Evolutionary conservation across 768 basidiomycete species (phyloP), one percentile per base, ranked within the genome.

Genomic region (Leccinum rimulosum): DNA sequence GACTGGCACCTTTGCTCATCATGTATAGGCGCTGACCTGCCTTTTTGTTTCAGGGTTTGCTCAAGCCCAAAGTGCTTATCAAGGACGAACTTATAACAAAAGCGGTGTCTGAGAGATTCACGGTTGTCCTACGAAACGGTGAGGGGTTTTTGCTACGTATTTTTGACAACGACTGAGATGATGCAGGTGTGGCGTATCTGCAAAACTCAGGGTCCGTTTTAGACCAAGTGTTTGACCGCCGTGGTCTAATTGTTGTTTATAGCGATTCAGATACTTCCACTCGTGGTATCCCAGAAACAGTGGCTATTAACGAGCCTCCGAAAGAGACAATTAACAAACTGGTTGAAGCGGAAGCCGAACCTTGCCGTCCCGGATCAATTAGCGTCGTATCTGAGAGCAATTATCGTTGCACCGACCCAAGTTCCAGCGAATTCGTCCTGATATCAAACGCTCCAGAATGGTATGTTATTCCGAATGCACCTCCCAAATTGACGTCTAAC

Each of bases 321-420:
- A 17, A 27, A 9, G 8, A 43, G 8, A n/a, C 14, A 15, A 19
- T 22, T 11, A 19, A 38, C 35, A 36, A 19, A 17, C 3, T 22
- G 14, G 19, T 4, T 1, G 15, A 31, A 40, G 17, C 27, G 9
- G 17, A 38, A 3, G 30, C 2, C 19, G 12, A 9, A 5, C 56
- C 43, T 30, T 17, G 15, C 9, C 62, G 59, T 35, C 14, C 63
- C 0, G 48, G 57, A 27, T 49, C 66, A 40, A 56, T 70, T n/a
- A 70, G 57, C 14, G 66, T 69, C 17, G 66, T 69, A 4, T 70
- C 63, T 3, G 61, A 70, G 60, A 69, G 68, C 11, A 47, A 40
- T 31, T 65, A 63, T 33, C 68, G 68, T 11, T 69, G 68, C 52
- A 4, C 30, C 3, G 66, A 68, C 4, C 43, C 58, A 25, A 61